Evolutionary conservation across 2,329 filamentous ascomycete species (phyloP), one percentile per base, ranked within the genome.

Genomic region (Salinomyces thailandicus): DNA sequence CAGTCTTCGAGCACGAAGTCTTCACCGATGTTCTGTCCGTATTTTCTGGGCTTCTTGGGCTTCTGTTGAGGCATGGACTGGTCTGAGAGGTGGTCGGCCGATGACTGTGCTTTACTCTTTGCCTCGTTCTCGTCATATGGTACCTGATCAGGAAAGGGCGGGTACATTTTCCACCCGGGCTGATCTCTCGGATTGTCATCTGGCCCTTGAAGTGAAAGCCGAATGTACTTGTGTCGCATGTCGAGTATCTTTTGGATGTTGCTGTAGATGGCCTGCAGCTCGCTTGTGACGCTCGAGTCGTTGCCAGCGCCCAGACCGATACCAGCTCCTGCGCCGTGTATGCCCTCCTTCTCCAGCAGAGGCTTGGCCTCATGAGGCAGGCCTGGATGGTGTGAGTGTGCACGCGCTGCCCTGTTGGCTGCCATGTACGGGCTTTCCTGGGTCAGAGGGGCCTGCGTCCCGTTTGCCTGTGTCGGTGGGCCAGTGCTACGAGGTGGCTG

Each of bases 181-280:
- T 81, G 75, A 56, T 96, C 86, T 51, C 85, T 85, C 1, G 91
- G 91, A 49, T 96, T 95, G 55, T 94, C 85, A 9, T 75, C 72
- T 5, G 79, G 72, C 7, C 81, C 74, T 55, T 98, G 91, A 14
- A 87, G 67, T 0, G 91, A 96, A 12, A 95, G 62, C 1, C 75
- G 68, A 35, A 96, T 84, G 61, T 96, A 98, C 52, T 85, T 93
- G 58, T 86, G 79, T 42, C 91, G 77, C 27, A 87, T 69, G 50
- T 95, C 85, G 31, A 95, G 63, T n/a, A 96, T 76, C 48, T 81
- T 81, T 57, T 93, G 84, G 38, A 98, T 85, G 48, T 91, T 93
- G 46, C 78, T 79, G 52, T 93, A 95, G 47, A 98, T 95, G 14
- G 77, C 73, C 50, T 75, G 77, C 46, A 98, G 66, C 62, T 98